Evolutionary conservation across 805 yeast species (phyloP), one percentile per base, ranked within the genome.

Genomic region (Danielia reshetovae): DNA sequence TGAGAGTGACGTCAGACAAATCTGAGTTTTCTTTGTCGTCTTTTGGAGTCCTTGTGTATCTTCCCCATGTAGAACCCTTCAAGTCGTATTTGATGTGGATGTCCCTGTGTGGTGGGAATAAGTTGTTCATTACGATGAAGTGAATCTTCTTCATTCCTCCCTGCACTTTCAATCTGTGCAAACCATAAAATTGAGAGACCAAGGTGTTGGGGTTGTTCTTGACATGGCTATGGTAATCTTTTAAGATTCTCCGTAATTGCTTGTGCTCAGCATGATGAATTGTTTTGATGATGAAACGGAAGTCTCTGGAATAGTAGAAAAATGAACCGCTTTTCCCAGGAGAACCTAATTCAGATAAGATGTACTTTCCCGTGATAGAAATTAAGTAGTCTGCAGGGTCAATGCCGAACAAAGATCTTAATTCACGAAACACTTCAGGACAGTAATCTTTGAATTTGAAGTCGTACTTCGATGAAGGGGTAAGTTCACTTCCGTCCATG

Each of bases 251-350:
- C 47, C 95, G 69, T 40, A 93, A 63, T 55, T 86, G 93, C 42
- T 78, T 77, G 63, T 93, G 97, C 53, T 93, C 99, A 1, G 93
- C 63, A 51, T 85, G 95, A 55, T 86, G 97, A 36, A 93, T 88
- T 0, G 99, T 93, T 58, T 93, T 93, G 60, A 93, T 94, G 54
- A 93, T 93, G 62, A 85, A 93, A 43, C 90, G 74, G 63, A 81
- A 89, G 62, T 94, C 98, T 41, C 96, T 69, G 5, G 97, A 87
- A 59, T 85, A 94, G 65, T 93, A 93, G 55, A 93, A 93, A 54
- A 90, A 90, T 0, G 96, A 87, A 0, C 98, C 98, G 52, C 95
- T 83, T 58, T 93, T 93, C 3, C 98, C 98, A 0, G 97, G 97
- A 2, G 97, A 88, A 14, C 90, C 95, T 45, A 88, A 67, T 60